Percentiles rank a stretch among this genome's conserved stretches.
Conservation (phyloP, 306 rosid species). For the Cucumis hystrix region DNA sequence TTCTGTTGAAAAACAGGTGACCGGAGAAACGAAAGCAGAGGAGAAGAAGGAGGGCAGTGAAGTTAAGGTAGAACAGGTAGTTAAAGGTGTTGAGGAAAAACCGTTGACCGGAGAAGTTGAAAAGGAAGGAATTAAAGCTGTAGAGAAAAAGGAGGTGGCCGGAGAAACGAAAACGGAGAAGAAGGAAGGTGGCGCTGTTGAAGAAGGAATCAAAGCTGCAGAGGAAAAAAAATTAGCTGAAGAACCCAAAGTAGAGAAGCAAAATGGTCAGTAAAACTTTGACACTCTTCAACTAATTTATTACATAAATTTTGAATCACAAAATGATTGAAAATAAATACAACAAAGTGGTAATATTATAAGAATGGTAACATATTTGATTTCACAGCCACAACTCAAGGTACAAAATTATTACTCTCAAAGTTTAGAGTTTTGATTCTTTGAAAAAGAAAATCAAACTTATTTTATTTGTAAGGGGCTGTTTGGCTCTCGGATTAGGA, state of each 20-base stretch:
- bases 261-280: neutral
- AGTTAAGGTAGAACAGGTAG: neutral
- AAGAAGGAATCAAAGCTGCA: neutral
- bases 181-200: neutral
- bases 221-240: neutral
- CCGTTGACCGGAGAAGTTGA: neutral
- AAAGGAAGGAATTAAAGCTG: neutral
- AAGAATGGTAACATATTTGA: no score
- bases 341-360: no score
- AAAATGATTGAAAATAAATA: no score
- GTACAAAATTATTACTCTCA: no score
- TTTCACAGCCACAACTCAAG: no score
- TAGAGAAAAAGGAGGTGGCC: neutral
- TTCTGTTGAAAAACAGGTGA: neutral
- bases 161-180: neutral
- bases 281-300: neutral
- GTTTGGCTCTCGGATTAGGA: no score
- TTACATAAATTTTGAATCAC: neutral
- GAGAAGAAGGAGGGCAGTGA: neutral
- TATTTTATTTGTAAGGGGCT: no score
- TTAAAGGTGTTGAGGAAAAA: neutral
- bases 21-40: neutral
- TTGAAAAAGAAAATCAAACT: no score
- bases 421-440: no score
- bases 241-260: neutral